Evolutionary conservation across 768 basidiomycete genomes (phyloP).

Genomic region (Solioccasus polychromus): DNA sequence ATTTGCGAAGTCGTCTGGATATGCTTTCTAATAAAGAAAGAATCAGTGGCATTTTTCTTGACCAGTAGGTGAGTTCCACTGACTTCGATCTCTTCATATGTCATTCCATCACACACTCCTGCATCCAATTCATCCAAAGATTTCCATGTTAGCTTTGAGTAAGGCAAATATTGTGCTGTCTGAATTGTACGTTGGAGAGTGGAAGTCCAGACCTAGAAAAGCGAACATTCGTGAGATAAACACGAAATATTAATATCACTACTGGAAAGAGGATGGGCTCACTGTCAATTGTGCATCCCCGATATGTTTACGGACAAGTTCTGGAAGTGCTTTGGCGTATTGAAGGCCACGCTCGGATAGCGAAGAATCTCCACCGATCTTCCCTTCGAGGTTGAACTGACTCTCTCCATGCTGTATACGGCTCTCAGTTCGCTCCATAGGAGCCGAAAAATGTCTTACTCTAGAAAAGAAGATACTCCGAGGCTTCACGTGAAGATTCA

Average conservation of each 20-base stretch:
- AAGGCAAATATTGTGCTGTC: conserved; percentile 78
- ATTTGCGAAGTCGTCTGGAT: conserved; percentile 97
- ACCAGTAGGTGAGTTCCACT: conserved; percentile 9
- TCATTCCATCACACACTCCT: conserved; percentile 99
- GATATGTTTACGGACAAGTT: conserved; percentile 84
- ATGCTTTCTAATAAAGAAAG: conserved; percentile 59
- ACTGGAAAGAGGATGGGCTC: conserved; percentile 17
- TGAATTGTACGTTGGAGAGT: conserved; percentile 91
- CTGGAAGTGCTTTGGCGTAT: conserved; percentile 85
- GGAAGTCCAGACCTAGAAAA: conserved; percentile 94
- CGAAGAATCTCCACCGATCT: conserved; percentile 95
- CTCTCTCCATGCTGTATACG: conserved; percentile 88
- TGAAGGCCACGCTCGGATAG: conserved; percentile 80
- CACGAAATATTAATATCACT: not conserved
- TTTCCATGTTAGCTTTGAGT: conserved; percentile 96
- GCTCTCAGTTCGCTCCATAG: conserved; percentile 3
- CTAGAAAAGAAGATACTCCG: conserved; percentile 95
- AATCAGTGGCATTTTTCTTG: not conserved
- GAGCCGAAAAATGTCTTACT: conserved; percentile 46
- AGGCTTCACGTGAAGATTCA: conserved; percentile 97
- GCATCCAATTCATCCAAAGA: conserved; percentile 97
- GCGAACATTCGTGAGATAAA: conserved; percentile 2
- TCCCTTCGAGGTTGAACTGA: conserved; percentile 92
- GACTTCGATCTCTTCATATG: conserved; percentile 98
- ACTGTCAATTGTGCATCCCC: conserved; percentile 88